Conservation (phyloP, 495 filamentous ascomycete genomes). For the Trichocladium uniseriatum region DNA sequence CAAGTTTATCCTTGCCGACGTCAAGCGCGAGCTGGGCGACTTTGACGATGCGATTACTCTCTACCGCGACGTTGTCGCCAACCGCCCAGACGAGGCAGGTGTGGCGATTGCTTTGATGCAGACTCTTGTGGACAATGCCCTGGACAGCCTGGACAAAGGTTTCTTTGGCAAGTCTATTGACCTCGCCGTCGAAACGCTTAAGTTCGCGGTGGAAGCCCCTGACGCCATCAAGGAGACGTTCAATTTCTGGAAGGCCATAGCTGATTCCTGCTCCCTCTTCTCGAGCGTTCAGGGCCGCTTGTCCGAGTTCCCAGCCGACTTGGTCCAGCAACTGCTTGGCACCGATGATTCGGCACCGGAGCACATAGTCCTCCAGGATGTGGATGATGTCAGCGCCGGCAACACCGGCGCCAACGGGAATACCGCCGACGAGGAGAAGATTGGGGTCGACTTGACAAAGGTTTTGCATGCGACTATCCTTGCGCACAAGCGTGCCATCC, state of each 20-base stretch:
- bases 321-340: conserved; percentile 48
- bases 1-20: conserved; percentile 93
- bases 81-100: conserved; percentile 66
- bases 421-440: conserved; percentile 37
- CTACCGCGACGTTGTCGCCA: conserved; percentile 60
- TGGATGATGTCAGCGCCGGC: conserved; percentile 57
- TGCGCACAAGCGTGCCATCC: conserved; percentile 77
- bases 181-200: conserved; percentile 40
- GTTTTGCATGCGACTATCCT: conserved; percentile 64
- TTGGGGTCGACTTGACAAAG: conserved; percentile 38
- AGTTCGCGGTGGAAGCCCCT: conserved; percentile 30
- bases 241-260: conserved; percentile 89
- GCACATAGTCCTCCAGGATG: conserved; percentile 52
- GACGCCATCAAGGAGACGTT: conserved; percentile 53
- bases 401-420: conserved; percentile 36
- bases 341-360: conserved; percentile 40
- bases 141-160: conserved; percentile 66
- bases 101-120: conserved; percentile 81
- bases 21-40: conserved; percentile 81
- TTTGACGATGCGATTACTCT: conserved; percentile 71
- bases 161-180: conserved; percentile 72
- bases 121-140: conserved; percentile 71
- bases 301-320: conserved; percentile 46
- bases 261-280: conserved; percentile 81
- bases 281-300: conserved; percentile 61